Percentiles rank a stretch among this genome's conserved stretches.
Conservation (phyloP, 1,284 basidiomycete species). For the Sutorius eximius region DNA sequence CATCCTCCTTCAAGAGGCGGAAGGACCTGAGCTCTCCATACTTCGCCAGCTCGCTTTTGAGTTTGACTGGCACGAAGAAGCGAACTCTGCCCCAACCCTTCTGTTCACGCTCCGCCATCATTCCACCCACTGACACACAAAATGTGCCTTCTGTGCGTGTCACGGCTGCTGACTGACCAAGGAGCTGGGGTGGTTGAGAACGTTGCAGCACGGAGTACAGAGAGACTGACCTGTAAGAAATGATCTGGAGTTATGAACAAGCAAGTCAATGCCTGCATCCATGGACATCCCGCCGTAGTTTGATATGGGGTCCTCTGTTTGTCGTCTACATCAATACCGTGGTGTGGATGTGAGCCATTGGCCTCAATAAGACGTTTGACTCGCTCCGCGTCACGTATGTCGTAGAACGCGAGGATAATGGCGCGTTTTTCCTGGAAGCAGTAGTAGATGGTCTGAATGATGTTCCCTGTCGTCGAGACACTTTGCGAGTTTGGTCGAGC, state of each 20-base stretch:
- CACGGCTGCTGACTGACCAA: constrained; percentile 41
- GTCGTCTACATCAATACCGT: constrained; percentile 25
- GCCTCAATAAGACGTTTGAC: constrained; percentile 45
- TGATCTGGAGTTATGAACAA: constrained; percentile 35
- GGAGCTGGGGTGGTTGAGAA: constrained; percentile 35
- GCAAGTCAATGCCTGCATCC: constrained; percentile 27
- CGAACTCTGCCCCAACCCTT: constrained; percentile 19
- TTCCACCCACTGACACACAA: constrained; percentile 37
- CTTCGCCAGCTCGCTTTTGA: constrained; percentile 34
- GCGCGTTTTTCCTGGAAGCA: constrained; percentile 48
- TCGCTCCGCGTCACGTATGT: constrained; percentile 53
- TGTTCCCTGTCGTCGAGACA: constrained; percentile 13
- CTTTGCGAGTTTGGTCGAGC: constrained; percentile 9
- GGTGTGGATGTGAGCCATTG: constrained; percentile 24
- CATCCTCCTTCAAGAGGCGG: constrained; percentile 29
- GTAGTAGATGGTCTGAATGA: constrained; percentile 54
- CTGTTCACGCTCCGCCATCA: constrained; percentile 21
- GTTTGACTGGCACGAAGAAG: constrained; percentile 33
- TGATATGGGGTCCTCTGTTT: constrained; percentile 24
- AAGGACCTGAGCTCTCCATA: constrained; percentile 36
- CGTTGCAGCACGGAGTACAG: not conserved
- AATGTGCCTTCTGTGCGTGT: constrained; percentile 44
- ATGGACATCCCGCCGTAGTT: constrained; percentile 16
- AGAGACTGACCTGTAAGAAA: constrained; percentile 28
- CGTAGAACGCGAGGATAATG: constrained; percentile 62